phyloP scores from a whole-genome alignment of 805 yeast species.

The Ogataea allantospora region DNA sequence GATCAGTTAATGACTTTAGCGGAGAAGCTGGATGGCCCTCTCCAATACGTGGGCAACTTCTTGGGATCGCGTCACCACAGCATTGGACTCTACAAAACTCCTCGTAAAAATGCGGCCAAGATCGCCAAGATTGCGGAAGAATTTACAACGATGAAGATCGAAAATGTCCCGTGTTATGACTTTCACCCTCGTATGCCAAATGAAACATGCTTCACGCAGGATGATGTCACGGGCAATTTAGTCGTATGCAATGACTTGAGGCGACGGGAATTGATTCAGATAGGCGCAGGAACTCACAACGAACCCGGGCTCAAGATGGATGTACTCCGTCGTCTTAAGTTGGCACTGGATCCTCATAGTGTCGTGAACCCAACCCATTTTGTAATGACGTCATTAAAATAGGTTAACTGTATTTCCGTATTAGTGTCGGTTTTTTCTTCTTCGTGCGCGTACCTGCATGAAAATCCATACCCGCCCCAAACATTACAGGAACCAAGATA shows the following conservation, averaged over 20 bases:
- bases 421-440: not conserved
- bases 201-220: not conserved
- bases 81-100: not conserved
- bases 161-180: not conserved
- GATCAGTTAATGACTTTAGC: constrained; percentile 3
- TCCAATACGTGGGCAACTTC: constrained; percentile 8
- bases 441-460: constrained; percentile 6
- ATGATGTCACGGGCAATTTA: not conserved
- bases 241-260: constrained; percentile 4
- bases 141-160: not conserved
- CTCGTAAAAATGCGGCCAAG: not conserved
- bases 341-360: constrained; percentile 16
- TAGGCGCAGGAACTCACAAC: not conserved
- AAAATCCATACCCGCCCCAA: constrained; percentile 1
- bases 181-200: not conserved
- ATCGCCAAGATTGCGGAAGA: constrained; percentile 1
- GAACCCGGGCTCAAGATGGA: too few relatives aligned
- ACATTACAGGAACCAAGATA: not conserved
- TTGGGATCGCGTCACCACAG: not conserved
- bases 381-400: constrained; percentile 4
- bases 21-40: not conserved
- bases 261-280: not conserved
- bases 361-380: constrained; percentile 10
- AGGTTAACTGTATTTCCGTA: not conserved
- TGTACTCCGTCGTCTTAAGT: constrained; percentile 15